Percentiles rank a stretch among this genome's conserved stretches.
phyloP scores from a whole-genome alignment of 2,329 filamentous ascomycete genomes.

The Penicillium sclerotigenum region DNA sequence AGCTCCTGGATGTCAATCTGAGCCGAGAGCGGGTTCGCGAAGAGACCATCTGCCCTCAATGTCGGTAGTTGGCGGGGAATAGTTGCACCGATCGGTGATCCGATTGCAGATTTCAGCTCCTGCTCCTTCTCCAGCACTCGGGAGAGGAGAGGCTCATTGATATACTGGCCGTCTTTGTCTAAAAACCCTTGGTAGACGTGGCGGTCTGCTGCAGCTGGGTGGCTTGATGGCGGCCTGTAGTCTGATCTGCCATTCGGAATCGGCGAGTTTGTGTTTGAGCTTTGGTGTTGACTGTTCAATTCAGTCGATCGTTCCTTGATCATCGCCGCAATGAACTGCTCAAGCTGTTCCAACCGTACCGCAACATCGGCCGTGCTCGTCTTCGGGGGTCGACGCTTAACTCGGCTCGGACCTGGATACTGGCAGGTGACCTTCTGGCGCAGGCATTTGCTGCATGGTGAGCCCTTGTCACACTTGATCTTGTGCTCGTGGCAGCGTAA shows the following conservation, averaged over 20 bases:
- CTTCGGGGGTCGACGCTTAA: conserved; percentile 22
- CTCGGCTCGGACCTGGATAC: conserved; percentile 23
- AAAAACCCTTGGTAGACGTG: conserved; percentile 17
- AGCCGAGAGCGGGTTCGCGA: conserved; percentile 17
- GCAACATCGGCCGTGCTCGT: conserved; percentile 19
- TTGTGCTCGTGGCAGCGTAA: conserved; percentile 32
- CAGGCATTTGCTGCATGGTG: conserved; percentile 24
- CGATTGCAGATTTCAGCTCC: conserved; percentile 25
- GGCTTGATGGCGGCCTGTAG: not conserved
- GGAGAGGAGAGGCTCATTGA: conserved; percentile 30
- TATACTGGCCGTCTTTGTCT: conserved; percentile 27
- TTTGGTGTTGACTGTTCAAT: not conserved
- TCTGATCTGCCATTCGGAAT: not conserved
- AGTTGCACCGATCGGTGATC: conserved; percentile 8
- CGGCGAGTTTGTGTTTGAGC: not conserved
- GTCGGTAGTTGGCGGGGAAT: conserved; percentile 7
- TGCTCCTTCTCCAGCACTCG: conserved; percentile 27
- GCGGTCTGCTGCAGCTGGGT: not conserved
- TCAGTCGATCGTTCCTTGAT: not conserved
- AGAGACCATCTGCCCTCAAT: conserved; percentile 23
- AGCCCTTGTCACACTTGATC: conserved; percentile 26
- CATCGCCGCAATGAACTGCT: conserved; percentile 19
- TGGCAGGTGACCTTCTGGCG: conserved; percentile 20
- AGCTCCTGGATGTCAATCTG: conserved; percentile 15
- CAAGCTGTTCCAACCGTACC: conserved; percentile 23